Conservation (phyloP, 1,139 yeast species). For the Debaryomycetaceae sp. region DNA sequence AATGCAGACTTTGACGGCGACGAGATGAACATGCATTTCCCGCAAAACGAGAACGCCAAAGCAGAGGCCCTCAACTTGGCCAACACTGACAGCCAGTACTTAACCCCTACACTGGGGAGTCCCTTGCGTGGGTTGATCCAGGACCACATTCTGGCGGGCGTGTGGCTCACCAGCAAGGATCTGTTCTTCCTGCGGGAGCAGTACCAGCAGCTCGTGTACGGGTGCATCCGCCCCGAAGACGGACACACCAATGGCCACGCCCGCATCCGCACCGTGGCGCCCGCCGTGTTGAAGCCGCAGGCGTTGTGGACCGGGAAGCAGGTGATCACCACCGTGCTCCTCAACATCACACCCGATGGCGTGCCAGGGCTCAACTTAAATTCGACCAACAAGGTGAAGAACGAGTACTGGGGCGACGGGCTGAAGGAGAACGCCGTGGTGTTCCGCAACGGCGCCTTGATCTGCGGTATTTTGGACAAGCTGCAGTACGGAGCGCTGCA, state of each 20-base stretch:
- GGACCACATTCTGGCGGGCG: constrained; percentile 98
- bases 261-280: constrained; percentile 78
- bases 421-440: constrained; percentile 84
- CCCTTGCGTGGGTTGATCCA: constrained; percentile 98
- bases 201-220: constrained; percentile 90
- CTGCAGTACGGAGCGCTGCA: constrained; percentile 98
- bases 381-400: constrained; percentile 85
- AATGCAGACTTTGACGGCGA: constrained; percentile 99
- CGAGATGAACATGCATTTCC: constrained; percentile 99
- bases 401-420: constrained; percentile 88
- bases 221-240: constrained; percentile 95
- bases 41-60: constrained; percentile 96
- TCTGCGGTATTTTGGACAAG: constrained; percentile 93
- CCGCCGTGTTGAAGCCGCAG: constrained; percentile 80
- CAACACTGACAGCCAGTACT: constrained; percentile 93
- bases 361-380: constrained; percentile 87
- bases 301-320: constrained; percentile 99
- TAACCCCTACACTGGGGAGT: constrained; percentile 97
- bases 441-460: constrained; percentile 79
- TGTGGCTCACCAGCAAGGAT: constrained; percentile 93
- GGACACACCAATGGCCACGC: constrained; percentile 77
- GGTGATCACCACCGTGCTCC: constrained; percentile 81
- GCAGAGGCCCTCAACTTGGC: constrained; percentile 96
- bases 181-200: constrained; percentile 84
- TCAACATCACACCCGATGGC: constrained; percentile 79